Evolutionary conservation across 768 basidiomycete species (phyloP).

Genomic region (Calocybe cyanea): DNA sequence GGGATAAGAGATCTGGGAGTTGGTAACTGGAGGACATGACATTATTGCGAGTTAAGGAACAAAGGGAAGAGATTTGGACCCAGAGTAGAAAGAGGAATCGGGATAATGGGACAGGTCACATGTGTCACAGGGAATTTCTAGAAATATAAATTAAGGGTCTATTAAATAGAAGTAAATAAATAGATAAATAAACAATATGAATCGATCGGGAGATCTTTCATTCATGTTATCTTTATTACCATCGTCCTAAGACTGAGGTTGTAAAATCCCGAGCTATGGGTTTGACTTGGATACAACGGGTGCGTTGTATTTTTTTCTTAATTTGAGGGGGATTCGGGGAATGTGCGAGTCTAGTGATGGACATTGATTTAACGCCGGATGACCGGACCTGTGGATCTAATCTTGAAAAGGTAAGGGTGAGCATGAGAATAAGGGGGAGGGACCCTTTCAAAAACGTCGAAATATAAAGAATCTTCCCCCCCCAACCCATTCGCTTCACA

Average conservation of each 20-base stretch:
- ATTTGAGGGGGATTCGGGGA: constrained; percentile 11
- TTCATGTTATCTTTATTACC: too few species aligned
- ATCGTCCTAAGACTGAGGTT: too few species aligned
- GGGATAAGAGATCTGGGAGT: constrained; percentile 35
- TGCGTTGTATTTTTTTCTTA: too few species aligned
- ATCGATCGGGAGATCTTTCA: too few species aligned
- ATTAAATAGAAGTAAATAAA: too few species aligned
- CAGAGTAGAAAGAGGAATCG: constrained; percentile 1
- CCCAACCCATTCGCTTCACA: too few species aligned
- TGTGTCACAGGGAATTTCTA: constrained; percentile 12
- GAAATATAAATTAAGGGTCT: constrained; percentile 16
- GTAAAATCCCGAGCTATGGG: too few species aligned
- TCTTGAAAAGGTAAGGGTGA: constrained; percentile 16
- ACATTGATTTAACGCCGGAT: constrained; percentile 18
- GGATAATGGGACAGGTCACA: constrained; percentile 5
- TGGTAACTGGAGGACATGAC: constrained; percentile 33
- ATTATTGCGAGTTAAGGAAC: neutral
- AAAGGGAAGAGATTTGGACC: neutral
- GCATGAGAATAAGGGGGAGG: constrained; percentile 17
- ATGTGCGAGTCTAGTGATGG: constrained; percentile 17
- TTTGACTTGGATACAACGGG: too few species aligned
- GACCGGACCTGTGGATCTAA: constrained; percentile 18
- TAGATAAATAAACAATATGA: too few species aligned
- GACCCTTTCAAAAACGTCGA: constrained; percentile 17
- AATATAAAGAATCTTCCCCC: too few species aligned